Base-by-base conservation (phyloP, 225 moss, liverwort and hornwort species). In the Polytrichum formosum region DNA sequence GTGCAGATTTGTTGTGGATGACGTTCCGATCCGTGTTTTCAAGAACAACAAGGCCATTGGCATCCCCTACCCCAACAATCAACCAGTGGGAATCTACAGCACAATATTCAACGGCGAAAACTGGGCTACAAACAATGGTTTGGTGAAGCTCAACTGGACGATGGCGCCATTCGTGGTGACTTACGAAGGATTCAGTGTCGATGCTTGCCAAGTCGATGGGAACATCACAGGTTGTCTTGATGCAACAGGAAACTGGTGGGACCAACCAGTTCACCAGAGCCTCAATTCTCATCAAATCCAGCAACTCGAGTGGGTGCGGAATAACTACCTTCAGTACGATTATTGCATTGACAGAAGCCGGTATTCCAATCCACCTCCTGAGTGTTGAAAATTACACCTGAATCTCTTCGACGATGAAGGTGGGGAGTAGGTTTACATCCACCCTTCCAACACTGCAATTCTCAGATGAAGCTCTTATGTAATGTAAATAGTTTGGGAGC, bases 101-200 rank as follows among this genome's bases (percentile, higher is more conserved):
- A 88, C 83, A 27, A 56, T 83, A 20, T 88, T 84, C 77, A 79
- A 90, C 72, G 85, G 87, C 0, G 85, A 87, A 58, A 61, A 63
- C 21, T 90, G 90, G 90, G 90, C 90, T 7, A 90, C 90, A 5
- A 65, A 78, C 33, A 83, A 83, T 16, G 90, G 90, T 0, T 28
- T 25, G 5, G 73, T 85, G 16, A 82, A 81, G 63, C 69, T 83
- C 3, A 61, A 90, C 37, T 90, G 87, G 87, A 71, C 72, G 1
- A 56, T 77, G 5, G 88, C 85, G 0, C 88, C 88, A 0, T 90
- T 90, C 55, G 23, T 74, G 5, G 76, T 81, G 0, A 73, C 80
- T 0, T 88, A 82, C 67, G 62, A 54, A 63, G 81, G 76, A 1
- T 56, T 87, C 74, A 74, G 66, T 29, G 29, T 84, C 55, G 76